Percentiles rank a stretch among this genome's conserved stretches.
These are phyloP conservation scores for Chaetomium strumarium DNA, from an alignment of 2,329 filamentous ascomycete genomes.

Conservation along the genomic window DNA sequence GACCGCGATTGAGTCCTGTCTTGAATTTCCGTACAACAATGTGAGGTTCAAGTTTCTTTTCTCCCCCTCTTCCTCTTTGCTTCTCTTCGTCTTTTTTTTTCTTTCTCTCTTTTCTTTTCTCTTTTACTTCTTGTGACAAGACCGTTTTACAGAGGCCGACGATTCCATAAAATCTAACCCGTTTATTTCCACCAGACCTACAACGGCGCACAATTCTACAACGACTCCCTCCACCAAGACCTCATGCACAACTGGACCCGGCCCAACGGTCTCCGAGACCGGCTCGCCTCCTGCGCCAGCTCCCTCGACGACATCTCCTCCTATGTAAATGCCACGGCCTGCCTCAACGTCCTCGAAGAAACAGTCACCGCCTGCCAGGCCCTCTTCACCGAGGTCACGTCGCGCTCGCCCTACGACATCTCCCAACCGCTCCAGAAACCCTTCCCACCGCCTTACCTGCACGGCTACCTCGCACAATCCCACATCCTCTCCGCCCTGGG, in stretches of 20 bases:
- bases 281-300: background rate
- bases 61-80: too few relatives aligned
- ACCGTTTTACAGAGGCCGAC: background rate
- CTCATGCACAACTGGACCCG: constrained; percentile 2
- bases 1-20: background rate
- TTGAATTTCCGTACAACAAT: constrained; percentile 4
- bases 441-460: background rate
- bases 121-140: too few relatives aligned
- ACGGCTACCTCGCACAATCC: background rate
- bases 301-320: background rate
- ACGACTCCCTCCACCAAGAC: background rate
- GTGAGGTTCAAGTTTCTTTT: background rate
- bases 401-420: constrained; percentile 1
- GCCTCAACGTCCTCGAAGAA: background rate
- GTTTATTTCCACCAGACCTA: background rate
- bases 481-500: background rate
- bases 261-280: background rate
- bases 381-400: background rate
- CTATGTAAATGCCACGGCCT: background rate
- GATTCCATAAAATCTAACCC: background rate
- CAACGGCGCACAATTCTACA: background rate
- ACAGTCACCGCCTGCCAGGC: background rate
- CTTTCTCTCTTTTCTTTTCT: too few relatives aligned
- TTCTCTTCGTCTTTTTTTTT: too few relatives aligned
- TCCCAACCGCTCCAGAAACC: background rate